Base-by-base conservation (phyloP, 2,329 filamentous ascomycete genomes). In the Neurospora crassa region DNA sequence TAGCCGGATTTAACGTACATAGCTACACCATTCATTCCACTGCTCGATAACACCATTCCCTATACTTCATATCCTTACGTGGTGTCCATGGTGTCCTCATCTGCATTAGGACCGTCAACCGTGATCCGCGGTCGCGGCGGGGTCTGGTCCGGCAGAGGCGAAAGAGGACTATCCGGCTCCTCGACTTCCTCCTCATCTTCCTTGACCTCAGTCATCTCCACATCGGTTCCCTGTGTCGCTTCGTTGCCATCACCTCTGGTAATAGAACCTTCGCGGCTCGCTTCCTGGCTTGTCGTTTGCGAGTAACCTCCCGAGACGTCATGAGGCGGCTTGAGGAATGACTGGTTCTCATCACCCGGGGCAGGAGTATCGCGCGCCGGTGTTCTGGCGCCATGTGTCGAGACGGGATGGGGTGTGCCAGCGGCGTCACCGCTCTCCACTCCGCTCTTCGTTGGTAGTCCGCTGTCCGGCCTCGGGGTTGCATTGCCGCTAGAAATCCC, bases 31-130 rank as follows among this genome's bases (percentile, higher is more conserved):
- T 18, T 10, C 14, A 1, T 59, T 7, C 14, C 24, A 59, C 24
- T 59, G 4, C 24, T 18, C 24, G 14, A 10, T 18, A 3, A 7
- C 12, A 16, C 53, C 53, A 18, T 29, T 59, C 8, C 24, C 14
- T 59, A 5, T 7, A 18, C 16, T 14, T 59, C 10, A 3, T 7
- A 18, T 7, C 53, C 42, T 69, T 74, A 81, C 14, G 81, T 85
- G 75, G 82, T 92, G 82, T 93, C 91, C 91, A 93, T 93, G 76
- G 83, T 87, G 74, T 91, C 89, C 8, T 81, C 84, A 40, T 77
- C 78, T 45, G 78, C 81, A 59, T 83, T 81, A 37, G 85, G 82
- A 29, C 83, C 81, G 72, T 88, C 84, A 68, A 89, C 81, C 24
- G 81, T 83, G 69, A 87, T 85, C 73, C 79, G 81, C 42, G 84